Percentiles rank a stretch among this genome's conserved stretches.
These are phyloP conservation scores for Pestalotiopsis sp. DNA, from an alignment of 2,329 filamentous ascomycete species.

Conservation along the genomic window DNA sequence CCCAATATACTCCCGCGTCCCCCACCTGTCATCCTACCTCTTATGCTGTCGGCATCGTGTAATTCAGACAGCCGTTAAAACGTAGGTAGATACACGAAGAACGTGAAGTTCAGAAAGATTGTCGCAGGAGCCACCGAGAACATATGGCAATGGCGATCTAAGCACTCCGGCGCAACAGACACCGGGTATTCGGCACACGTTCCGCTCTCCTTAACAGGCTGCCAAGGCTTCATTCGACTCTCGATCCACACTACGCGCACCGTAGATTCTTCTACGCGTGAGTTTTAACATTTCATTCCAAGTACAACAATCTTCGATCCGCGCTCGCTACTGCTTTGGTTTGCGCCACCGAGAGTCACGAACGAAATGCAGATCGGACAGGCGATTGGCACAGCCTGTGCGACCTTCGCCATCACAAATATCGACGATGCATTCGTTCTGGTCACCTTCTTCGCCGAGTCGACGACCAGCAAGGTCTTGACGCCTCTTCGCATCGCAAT, in stretches of 20 bases:
- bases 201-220: not conserved
- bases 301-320: not conserved
- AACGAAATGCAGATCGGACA: constrained; percentile 18
- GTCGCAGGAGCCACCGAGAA: not conserved
- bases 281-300: fast-evolving
- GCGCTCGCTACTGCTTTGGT: not conserved
- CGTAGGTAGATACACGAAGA: no score
- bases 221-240: not conserved
- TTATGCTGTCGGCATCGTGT: no score
- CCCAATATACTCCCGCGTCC: no score
- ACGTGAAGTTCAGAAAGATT: no score
- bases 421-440: constrained; percentile 41
- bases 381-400: constrained; percentile 27
- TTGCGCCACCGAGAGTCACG: fast-evolving
- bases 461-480: constrained; percentile 25
- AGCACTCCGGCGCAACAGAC: not conserved
- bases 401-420: constrained; percentile 30
- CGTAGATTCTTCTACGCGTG: not conserved
- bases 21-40: no score
- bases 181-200: not conserved
- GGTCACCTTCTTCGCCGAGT: constrained; percentile 37
- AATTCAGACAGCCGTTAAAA: no score
- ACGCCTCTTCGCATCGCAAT: constrained; percentile 24
- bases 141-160: not conserved
- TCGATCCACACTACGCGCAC: not conserved